These are phyloP conservation scores for Trichophyton schoenleinii DNA, from an alignment of 2,329 filamentous ascomycete species.

Conservation along the genomic window DNA sequence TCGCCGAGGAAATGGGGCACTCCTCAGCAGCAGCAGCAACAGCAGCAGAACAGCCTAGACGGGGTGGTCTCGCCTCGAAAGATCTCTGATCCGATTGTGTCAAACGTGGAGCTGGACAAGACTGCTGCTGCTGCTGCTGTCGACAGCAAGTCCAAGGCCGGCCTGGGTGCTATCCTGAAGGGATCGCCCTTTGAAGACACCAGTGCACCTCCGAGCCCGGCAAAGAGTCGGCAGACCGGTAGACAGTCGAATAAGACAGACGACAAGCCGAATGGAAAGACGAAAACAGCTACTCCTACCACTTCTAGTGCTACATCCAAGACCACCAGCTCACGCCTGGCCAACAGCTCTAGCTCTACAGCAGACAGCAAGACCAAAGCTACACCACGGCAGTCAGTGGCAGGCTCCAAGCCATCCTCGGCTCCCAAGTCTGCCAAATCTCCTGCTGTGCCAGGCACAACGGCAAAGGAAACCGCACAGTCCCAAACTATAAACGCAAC, in stretches of 20 bases:
- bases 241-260: not conserved
- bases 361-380: not conserved
- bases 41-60: not conserved
- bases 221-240: not conserved
- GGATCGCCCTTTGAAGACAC: constrained; percentile 20
- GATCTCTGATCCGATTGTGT: not conserved
- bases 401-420: constrained; percentile 3
- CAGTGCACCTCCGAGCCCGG: not conserved
- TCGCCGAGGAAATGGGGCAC: not conserved
- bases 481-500: not conserved
- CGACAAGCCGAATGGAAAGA: not conserved
- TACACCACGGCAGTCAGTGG: constrained; percentile 7
- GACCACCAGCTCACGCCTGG: constrained; percentile 11
- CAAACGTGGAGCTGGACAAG: not conserved
- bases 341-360: not conserved
- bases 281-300: not conserved
- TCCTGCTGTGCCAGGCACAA: constrained; percentile 11
- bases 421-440: constrained; percentile 16
- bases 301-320: not conserved
- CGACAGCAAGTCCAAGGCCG: not conserved
- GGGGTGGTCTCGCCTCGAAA: not conserved
- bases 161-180: constrained; percentile 20
- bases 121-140: not conserved
- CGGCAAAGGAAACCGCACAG: not conserved
- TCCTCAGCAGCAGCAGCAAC: not conserved